Percentiles rank a stretch among this genome's conserved stretches.
These are phyloP conservation scores for Aspergillus biplanus DNA, from an alignment of 495 filamentous ascomycete species.

Conservation along the genomic window DNA sequence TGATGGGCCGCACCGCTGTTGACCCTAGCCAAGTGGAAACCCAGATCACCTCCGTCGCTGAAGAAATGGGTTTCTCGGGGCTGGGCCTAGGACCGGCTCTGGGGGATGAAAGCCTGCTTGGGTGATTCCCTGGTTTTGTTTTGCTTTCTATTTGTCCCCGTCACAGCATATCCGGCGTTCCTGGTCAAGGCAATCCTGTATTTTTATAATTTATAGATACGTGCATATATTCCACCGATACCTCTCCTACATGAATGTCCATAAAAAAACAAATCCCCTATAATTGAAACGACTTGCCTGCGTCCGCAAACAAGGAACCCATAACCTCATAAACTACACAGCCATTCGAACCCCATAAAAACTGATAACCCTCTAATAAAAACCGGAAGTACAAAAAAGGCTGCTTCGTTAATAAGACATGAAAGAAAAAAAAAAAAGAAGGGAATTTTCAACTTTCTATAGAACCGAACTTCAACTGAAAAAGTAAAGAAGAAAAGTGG, in stretches of 20 bases:
- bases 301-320: too few species aligned
- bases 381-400: too few species aligned
- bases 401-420: too few species aligned
- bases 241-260: too few species aligned
- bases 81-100: slow-evolving; percentile 38
- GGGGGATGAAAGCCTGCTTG: slow-evolving; percentile 36
- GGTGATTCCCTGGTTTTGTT: background rate
- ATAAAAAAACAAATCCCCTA: too few species aligned
- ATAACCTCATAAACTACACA: too few species aligned
- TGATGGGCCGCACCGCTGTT: slow-evolving; percentile 49
- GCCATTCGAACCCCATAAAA: too few species aligned
- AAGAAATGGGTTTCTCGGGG: slow-evolving; percentile 57
- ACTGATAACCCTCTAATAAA: too few species aligned
- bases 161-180: background rate
- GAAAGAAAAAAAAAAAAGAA: too few species aligned
- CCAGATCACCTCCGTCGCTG: slow-evolving; percentile 49
- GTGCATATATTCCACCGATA: too few species aligned
- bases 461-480: background rate
- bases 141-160: background rate
- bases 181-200: background rate
- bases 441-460: too few species aligned
- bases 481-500: background rate
- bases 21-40: slow-evolving; percentile 41
- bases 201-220: background rate
- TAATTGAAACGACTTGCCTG: too few species aligned